These are phyloP conservation scores for Amanita inopinata DNA, from an alignment of 768 basidiomycete species.

Conservation along the genomic window DNA sequence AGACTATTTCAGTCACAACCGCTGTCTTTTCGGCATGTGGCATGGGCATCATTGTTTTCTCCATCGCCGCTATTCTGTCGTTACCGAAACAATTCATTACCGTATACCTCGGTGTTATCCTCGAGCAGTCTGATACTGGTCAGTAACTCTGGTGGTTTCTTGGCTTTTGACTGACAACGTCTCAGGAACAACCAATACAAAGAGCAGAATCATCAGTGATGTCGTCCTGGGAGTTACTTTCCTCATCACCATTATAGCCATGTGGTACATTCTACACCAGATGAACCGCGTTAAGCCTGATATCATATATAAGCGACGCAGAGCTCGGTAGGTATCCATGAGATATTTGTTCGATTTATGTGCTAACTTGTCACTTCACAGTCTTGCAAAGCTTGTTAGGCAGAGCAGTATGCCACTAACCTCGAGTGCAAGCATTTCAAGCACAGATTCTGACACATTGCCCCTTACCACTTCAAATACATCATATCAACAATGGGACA, in stretches of 20 bases:
- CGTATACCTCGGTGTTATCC: conserved; percentile 80
- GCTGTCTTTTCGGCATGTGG: conserved; percentile 86
- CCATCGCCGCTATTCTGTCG: conserved; percentile 70
- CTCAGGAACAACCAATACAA: conserved; percentile 28
- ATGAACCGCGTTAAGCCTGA: conserved; percentile 62
- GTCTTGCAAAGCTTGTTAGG: neutral
- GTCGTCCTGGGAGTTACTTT: conserved; percentile 58
- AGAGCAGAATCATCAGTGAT: conserved; percentile 59
- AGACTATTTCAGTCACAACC: conserved; percentile 55
- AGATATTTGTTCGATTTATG: neutral
- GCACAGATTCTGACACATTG: conserved; percentile 3
- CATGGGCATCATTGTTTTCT: conserved; percentile 71
- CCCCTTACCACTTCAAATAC: neutral
- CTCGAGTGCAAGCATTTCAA: conserved; percentile 1
- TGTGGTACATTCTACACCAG: conserved; percentile 74
- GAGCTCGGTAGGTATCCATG: conserved; percentile 41
- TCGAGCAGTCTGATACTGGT: conserved; percentile 43
- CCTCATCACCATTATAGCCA: conserved; percentile 62
- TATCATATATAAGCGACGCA: conserved; percentile 62
- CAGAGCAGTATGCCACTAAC: neutral
- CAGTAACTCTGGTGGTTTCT: conserved; percentile 1
- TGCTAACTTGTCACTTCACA: neutral
- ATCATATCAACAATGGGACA: conserved; percentile 5
- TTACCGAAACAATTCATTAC: conserved; percentile 88
- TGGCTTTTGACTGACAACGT: neutral